Evolutionary conservation across 1,284 basidiomycete species (phyloP).

Genomic region (Microbotryum violaceum): DNA sequence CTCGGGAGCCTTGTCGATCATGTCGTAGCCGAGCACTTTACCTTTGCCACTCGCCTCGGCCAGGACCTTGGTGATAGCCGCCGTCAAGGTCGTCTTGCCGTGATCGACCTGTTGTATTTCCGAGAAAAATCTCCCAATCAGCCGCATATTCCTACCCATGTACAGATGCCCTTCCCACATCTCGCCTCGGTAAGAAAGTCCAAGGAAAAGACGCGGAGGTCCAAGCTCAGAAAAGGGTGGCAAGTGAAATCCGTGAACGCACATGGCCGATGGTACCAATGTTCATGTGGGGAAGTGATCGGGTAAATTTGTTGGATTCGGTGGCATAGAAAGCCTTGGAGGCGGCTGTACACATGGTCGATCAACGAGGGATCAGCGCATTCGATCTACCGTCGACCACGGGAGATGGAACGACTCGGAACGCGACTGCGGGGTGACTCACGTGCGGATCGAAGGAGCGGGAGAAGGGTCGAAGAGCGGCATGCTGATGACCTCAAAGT

Average conservation of each 20-base stretch:
- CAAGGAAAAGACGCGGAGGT: background rate
- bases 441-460: background rate
- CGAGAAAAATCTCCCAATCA: background rate
- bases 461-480: conserved; percentile 4
- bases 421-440: background rate
- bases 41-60: conserved; percentile 66
- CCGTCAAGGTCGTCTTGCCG: conserved; percentile 82
- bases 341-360: conserved; percentile 3
- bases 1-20: conserved; percentile 99
- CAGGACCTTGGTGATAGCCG: conserved; percentile 95
- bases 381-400: too few species aligned
- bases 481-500: conserved; percentile 9
- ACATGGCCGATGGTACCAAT: conserved; percentile 46
- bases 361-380: background rate
- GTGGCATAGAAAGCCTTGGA: conserved; percentile 24
- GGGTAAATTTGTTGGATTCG: conserved; percentile 27
- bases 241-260: conserved; percentile 14
- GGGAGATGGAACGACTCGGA: too few species aligned
- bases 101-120: conserved; percentile 37
- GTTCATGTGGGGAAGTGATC: conserved; percentile 38
- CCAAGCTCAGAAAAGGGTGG: background rate
- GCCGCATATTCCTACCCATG: background rate
- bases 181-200: background rate
- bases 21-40: conserved; percentile 92
- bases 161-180: background rate